Base-by-base conservation (phyloP, 345 rosid genomes). In the Carallia brachiata region DNA sequence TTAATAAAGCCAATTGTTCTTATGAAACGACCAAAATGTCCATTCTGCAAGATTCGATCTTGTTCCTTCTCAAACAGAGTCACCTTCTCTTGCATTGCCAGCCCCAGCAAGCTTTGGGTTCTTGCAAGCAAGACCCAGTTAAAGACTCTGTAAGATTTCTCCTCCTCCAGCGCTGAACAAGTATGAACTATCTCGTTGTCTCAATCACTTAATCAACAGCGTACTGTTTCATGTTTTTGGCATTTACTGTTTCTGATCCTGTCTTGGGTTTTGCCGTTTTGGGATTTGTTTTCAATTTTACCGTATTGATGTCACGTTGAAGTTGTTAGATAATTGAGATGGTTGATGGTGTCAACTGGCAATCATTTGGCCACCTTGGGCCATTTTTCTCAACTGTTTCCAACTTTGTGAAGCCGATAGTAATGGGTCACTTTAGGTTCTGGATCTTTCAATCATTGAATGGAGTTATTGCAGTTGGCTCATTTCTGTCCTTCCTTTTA, bases 401-500 rank as follows among this genome's bases (percentile, higher is more conserved):
- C 55, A 70, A 47, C 75, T 82, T 78, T 73, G 55, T 70, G 72
- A 71, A 63, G 76, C 72, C 63, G 61, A 37, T 72, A 13, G 17
- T 83, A 55, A 78, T 77, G 70, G 67, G 67, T 75, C 78, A 70
- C 53, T 70, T 39, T 62, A 83, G 76, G 70, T 47, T 79, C 62
- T 71, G 81, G 80, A 63, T 74, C 80, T 73, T 73, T 52, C 80
- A 75, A 63, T 76, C 90, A 3, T 68, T 79, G 44, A 70, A 74
- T 75, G 87, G 83, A 52, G 65, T 79, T 66, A 17, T 77, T 37
- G 75, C 69, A 10, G 53, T 81, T 40, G 84, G 81, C 18, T 82
- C 84, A 17, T 63, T 78, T 52, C 7, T 86, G 12, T 72, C 81
- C 15, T 87, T 86, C 64, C 72, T 86, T 66, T 47, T 83, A 67